phyloP scores from a whole-genome alignment of 2,329 filamentous ascomycete species.

The Thielaviopsis populi region DNA sequence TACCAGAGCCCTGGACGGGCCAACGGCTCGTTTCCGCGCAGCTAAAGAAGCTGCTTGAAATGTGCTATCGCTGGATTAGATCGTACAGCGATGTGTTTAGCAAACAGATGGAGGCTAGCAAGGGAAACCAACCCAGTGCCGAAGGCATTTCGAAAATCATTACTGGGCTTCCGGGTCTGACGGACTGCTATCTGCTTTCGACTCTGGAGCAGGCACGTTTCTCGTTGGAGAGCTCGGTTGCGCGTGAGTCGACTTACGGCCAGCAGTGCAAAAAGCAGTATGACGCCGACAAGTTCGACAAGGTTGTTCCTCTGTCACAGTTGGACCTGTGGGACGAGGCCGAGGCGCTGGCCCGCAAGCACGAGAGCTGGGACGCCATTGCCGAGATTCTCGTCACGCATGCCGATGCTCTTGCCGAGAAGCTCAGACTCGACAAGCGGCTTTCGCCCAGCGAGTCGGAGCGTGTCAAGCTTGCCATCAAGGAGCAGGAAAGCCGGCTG shows the following conservation, averaged over 20 bases:
- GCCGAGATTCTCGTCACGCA: conserved; percentile 42
- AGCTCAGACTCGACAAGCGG: conserved; percentile 20
- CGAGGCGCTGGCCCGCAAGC: conserved; percentile 43
- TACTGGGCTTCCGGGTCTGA: conserved; percentile 34
- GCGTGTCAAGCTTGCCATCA: conserved; percentile 25
- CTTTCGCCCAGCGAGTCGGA: conserved; percentile 23
- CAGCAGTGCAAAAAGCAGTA: conserved; percentile 36
- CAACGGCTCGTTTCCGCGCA: conserved; percentile 47
- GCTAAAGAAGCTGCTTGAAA: conserved; percentile 42
- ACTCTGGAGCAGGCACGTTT: conserved; percentile 40
- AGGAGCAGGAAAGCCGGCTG: conserved; percentile 32
- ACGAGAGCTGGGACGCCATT: conserved; percentile 38
- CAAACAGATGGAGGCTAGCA: conserved; percentile 22
- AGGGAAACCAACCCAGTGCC: conserved; percentile 25
- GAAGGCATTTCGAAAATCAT: conserved; percentile 32
- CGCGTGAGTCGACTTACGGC: conserved; percentile 28
- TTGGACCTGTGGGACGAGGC: conserved; percentile 43
- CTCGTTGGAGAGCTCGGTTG: conserved; percentile 31
- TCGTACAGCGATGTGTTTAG: conserved; percentile 26
- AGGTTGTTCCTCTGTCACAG: conserved; percentile 38
- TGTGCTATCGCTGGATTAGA: conserved; percentile 41
- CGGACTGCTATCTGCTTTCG: conserved; percentile 40
- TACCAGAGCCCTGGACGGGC: conserved; percentile 80
- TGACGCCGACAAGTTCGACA: conserved; percentile 35
- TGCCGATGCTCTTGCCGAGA: conserved; percentile 28